Evolutionary conservation across 345 rosid genomes (phyloP).

Genomic region (Eucalyptus grandis): DNA sequence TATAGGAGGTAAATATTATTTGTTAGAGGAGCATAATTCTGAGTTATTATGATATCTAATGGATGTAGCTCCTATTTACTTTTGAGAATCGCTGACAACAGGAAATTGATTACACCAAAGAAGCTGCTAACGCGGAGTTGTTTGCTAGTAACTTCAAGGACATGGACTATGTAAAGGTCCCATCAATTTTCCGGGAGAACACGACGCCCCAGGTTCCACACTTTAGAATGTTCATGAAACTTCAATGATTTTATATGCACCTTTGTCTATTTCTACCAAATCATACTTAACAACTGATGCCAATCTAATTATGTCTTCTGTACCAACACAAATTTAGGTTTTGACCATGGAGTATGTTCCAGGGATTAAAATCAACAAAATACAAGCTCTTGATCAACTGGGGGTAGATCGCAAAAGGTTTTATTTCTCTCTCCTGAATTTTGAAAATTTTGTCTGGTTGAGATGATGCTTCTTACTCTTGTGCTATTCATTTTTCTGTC

Average conservation of each 20-base stretch:
- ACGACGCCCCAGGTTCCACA: conserved; percentile 82
- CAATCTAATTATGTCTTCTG: neutral
- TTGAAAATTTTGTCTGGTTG: neutral
- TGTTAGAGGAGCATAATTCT: neutral
- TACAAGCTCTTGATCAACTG: conserved; percentile 76
- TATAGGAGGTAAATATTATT: neutral
- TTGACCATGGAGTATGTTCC: conserved; percentile 99
- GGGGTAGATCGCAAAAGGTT: conserved; percentile 95
- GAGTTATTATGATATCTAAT: neutral
- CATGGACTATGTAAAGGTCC: conserved; percentile 86
- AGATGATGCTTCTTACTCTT: neutral
- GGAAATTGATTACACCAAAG: conserved; percentile 98
- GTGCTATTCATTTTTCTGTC: neutral
- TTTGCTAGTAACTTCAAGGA: conserved; percentile 86
- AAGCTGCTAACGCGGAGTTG: conserved; percentile 86
- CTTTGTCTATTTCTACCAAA: neutral
- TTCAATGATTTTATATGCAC: neutral
- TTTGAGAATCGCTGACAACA: conserved; percentile 5
- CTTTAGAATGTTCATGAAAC: neutral
- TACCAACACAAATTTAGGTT: conserved; percentile 28
- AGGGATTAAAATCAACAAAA: conserved; percentile 93
- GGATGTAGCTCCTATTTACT: neutral
- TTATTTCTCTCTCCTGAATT: neutral
- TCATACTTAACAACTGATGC: neutral
- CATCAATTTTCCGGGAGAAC: conserved; percentile 66